Base-by-base conservation (phyloP, 371 early-diverging fungal genomes). In the Actinomortierella wolfii region DNA sequence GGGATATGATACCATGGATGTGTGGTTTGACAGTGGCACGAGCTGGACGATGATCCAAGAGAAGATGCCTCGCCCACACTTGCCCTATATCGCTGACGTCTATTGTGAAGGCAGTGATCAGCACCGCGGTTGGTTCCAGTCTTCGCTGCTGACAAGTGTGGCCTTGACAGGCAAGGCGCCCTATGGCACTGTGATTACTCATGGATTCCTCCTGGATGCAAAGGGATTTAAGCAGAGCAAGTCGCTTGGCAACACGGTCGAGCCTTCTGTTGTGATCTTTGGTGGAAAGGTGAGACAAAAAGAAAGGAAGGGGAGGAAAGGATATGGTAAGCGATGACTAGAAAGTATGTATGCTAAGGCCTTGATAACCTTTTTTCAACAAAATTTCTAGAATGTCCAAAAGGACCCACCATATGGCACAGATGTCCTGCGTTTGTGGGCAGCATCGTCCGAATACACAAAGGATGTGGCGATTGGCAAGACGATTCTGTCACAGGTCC, bases 81-180 rank as follows among this genome's bases (percentile, higher is more conserved):
- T 60, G 25, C 78, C 75, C 6, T 80, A 78, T 46, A 67, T 88
- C 18, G 94, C 97, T 0, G 97, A 97, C 74, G 84, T 96, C 44
- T 97, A 96, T 77, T 79, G 92, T 1, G 97, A 95, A 77, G 98
- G 98, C 9, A 88, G 91, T 56, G 97, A 98, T 75, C 98, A 98
- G 75, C 95, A 96, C 69, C 83, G 98, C 51, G 98, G 97, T 15
- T 98, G 98, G 98, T 98, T 98, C 79, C 96, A 97, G 68, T 96
- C 96, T 3, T 92, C 97, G 0, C 82, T 97, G 48, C 81, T 97
- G 44, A 93, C 96, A 13, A 90, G 93, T 9, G 88, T 92, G 39
- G 93, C 95, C 7, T 71, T 91, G 15, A 88, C 86, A 29, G 87
- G 89, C 7, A 84, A 88, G 45, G 83, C 92, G 0, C 96, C 97